Conservation (phyloP, 768 basidiomycete genomes). For the Suillus decipiens region DNA sequence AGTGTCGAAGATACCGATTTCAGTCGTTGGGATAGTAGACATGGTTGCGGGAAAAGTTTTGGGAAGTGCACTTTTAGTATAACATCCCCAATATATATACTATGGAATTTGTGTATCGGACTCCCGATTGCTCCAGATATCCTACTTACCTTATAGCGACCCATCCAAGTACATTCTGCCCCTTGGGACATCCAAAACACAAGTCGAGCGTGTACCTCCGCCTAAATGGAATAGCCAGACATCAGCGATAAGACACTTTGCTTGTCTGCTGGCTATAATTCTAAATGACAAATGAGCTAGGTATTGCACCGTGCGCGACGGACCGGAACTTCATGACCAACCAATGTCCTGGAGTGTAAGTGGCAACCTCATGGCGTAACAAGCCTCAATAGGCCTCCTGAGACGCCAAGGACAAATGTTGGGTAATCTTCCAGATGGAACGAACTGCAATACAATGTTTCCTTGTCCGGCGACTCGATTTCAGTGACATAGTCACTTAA, state of each 20-base stretch:
- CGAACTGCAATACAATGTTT: neutral
- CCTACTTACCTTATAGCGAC: too few species aligned
- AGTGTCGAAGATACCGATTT: conserved; percentile 25
- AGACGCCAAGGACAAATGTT: neutral
- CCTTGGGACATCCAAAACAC: neutral
- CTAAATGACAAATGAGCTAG: neutral
- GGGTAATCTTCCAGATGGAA: neutral
- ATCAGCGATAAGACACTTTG: neutral
- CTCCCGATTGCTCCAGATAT: too few species aligned
- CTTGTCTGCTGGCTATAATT: neutral
- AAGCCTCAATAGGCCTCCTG: neutral
- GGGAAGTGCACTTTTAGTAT: too few species aligned
- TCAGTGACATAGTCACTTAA: neutral
- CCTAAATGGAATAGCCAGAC: neutral
- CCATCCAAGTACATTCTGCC: neutral
- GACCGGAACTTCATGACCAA: neutral
- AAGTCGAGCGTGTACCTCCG: neutral
- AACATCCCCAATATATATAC: too few species aligned
- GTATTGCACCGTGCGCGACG: neutral
- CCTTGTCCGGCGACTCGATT: neutral
- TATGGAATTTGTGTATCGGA: too few species aligned
- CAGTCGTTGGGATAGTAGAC: conserved; percentile 24
- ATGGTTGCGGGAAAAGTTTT: too few species aligned
- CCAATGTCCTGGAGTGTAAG: neutral
- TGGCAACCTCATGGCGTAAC: neutral